A percentile compares a stretch with the other conserved stretches of the same genome.
Conservation (phyloP, 164 flowering plant genomes). For the Sedum album region DNA sequence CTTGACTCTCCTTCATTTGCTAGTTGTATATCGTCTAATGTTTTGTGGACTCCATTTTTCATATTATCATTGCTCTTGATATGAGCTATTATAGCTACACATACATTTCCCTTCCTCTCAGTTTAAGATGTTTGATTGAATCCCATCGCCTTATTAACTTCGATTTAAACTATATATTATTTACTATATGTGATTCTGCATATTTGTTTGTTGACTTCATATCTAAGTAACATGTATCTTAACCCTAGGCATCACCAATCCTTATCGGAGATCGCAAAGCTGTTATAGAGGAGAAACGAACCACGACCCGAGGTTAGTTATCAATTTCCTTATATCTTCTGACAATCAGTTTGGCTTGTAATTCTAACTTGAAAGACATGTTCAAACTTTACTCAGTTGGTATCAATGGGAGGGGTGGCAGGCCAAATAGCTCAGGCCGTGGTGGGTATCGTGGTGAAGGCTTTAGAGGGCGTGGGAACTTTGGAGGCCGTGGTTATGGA, state of each 20-base stretch:
- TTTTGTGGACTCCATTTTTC: background rate
- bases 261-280: slow-evolving; percentile 46
- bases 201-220: background rate
- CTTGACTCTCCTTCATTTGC: no score
- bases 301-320: slow-evolving; percentile 47
- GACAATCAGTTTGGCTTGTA: background rate
- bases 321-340: background rate
- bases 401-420: slow-evolving; percentile 45
- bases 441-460: slow-evolving; percentile 54
- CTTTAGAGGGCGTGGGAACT: slow-evolving; percentile 57
- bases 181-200: background rate
- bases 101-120: background rate
- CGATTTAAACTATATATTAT: background rate
- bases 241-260: slow-evolving; percentile 44
- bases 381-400: slow-evolving; percentile 31
- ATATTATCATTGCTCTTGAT: background rate
- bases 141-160: background rate
- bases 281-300: slow-evolving; percentile 59
- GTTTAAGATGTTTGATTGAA: background rate
- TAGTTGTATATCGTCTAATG: no score
- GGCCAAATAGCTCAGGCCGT: slow-evolving; percentile 34
- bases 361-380: background rate
- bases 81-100: background rate
- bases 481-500: slow-evolving; percentile 44
- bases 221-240: no score